A percentile compares a stretch with the other conserved stretches of the same genome.
These are phyloP conservation scores for Scopulariopsis brevicaulis DNA, from an alignment of 2,329 filamentous ascomycete species.

Conservation along the genomic window DNA sequence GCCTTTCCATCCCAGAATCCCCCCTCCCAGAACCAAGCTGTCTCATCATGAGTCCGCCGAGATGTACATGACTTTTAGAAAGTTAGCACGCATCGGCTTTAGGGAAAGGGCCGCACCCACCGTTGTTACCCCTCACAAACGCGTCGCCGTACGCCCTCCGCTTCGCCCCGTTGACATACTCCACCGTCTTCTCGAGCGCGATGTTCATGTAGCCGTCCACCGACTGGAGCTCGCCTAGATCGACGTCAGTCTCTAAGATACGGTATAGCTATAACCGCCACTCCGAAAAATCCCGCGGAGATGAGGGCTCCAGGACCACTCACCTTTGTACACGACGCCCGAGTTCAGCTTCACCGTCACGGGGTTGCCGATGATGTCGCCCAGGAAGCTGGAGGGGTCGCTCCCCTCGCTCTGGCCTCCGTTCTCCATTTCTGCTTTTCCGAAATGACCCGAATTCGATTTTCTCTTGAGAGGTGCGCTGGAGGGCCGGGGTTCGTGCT, in stretches of 20 bases:
- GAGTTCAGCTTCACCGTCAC: constrained; percentile 98
- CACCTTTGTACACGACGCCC: constrained; percentile 96
- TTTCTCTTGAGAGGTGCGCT: background rate
- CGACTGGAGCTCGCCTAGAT: constrained; percentile 78
- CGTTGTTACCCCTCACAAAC: constrained; percentile 93
- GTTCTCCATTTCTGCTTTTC: constrained; percentile 57
- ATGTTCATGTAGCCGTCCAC: constrained; percentile 99
- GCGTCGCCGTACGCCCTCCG: constrained; percentile 83
- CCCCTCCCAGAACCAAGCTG: background rate
- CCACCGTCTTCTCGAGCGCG: constrained; percentile 87
- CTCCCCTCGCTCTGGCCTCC: constrained; percentile 63
- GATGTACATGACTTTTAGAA: constrained; percentile 53
- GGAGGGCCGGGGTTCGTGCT: background rate
- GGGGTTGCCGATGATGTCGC: constrained; percentile 86
- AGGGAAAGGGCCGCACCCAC: constrained; percentile 31
- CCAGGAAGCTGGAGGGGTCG: constrained; percentile 86
- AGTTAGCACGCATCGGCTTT: background rate
- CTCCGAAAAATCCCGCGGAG: background rate
- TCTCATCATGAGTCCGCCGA: constrained; percentile 36
- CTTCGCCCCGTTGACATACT: constrained; percentile 78
- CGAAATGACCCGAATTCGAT: background rate
- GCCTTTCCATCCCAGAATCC: background rate
- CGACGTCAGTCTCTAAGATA: background rate
- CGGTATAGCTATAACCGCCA: background rate
- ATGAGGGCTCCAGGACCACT: constrained; percentile 8